Base-by-base conservation (phyloP, 805 yeast genomes). In the Kodamaea hsintzibuensis region DNA sequence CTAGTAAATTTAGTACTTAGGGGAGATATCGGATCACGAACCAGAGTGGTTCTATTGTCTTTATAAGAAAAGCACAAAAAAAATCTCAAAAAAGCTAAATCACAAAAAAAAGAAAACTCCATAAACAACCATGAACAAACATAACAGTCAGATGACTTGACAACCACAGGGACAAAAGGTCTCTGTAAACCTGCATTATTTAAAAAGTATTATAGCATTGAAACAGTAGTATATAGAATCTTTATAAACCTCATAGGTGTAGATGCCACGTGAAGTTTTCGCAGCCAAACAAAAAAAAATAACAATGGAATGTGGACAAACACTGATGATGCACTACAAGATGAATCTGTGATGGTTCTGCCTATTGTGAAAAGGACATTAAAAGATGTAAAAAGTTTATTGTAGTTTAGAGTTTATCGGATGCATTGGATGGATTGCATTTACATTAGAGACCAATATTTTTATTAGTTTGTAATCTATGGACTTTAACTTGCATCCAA, bases 151-250 rank as follows among this genome's bases (percentile, higher is more conserved):
- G 35, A 8, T 30, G 35, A 30, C 35, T 30, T 5, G 10, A 30
- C 35, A 30, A 30, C 35, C 35, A 30, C 35, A 30, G 35, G 35
- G 35, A 30, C 35, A 30, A 30, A 10, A 8, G n/a, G 35, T 30
- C 35, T 22, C 35, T 30, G 35, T 5, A 22, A 30, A 30, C 8
- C 38, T 27, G 19, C 33, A 27, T 35, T 25, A 45, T 45, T 45
- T 13, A 27, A 45, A 22, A 27, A 45, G 48, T 45, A 45, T 45
- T 45, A 45, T 45, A 45, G 48, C 39, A 45, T 45, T 40, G 19
- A 30, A 30, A 30, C 35, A 30, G 35, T 30, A 38, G 44, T 40
- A 40, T 40, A 40, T 40, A 40, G 44, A 40, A 19, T 40, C 17
- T 14, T n/a, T 38, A 38, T 38, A 38, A 14, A 38, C 4, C 42